These are phyloP conservation scores for Sphaerostilbella broomeana DNA, from an alignment of 2,329 filamentous ascomycete species.

Conservation along the genomic window DNA sequence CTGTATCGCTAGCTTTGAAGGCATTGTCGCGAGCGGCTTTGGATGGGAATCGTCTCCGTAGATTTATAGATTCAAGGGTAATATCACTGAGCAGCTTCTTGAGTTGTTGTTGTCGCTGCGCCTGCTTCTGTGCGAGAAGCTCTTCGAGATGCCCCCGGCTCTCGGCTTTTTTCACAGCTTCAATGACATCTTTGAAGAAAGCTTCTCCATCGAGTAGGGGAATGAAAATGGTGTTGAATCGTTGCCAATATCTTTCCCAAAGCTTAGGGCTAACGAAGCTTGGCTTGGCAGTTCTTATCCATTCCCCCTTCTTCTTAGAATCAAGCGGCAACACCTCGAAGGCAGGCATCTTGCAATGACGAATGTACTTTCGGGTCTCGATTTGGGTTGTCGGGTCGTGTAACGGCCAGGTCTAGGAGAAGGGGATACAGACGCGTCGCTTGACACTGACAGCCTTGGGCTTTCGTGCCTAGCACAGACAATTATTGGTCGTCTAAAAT, in stretches of 20 bases:
- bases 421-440: no score
- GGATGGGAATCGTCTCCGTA: background rate
- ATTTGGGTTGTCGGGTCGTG: no score
- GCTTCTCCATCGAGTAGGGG: background rate
- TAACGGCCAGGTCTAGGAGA: no score
- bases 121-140: background rate
- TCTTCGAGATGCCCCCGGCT: background rate
- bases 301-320: no score
- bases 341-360: no score
- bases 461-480: no score
- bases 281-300: no score
- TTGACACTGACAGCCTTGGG: no score
- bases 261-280: constrained; percentile 1
- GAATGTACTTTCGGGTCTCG: no score
- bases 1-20: background rate
- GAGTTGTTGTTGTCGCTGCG: background rate
- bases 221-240: constrained; percentile 2
- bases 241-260: background rate
- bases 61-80: background rate
- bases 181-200: background rate
- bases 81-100: background rate
- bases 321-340: no score
- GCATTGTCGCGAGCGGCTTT: background rate
- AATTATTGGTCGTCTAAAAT: no score
- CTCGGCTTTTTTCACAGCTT: background rate